phyloP scores from a whole-genome alignment of 345 rosid genomes.

The Acer campestre region DNA sequence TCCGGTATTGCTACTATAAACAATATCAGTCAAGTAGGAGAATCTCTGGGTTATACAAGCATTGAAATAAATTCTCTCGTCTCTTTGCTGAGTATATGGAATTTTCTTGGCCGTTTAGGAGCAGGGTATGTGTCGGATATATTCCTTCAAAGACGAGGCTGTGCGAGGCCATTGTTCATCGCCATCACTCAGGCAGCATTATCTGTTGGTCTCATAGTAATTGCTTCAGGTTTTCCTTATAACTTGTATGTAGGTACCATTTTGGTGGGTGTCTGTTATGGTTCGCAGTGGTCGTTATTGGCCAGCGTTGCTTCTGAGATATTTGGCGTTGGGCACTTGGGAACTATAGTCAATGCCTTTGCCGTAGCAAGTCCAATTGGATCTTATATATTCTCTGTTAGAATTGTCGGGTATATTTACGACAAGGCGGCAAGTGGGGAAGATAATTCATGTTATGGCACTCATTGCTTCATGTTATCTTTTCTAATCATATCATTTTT shows the following conservation, averaged over 20 bases:
- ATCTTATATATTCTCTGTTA: constrained; percentile 81
- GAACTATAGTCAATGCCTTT: constrained; percentile 86
- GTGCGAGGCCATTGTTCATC: constrained; percentile 77
- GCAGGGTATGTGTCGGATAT: constrained; percentile 79
- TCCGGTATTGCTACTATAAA: constrained; percentile 79
- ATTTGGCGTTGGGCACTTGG: constrained; percentile 80
- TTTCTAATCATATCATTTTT: constrained; percentile 76
- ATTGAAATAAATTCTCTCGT: constrained; percentile 68
- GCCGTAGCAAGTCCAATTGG: constrained; percentile 85
- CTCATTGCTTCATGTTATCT: constrained; percentile 73
- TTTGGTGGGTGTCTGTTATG: constrained; percentile 78
- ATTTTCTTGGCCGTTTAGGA: constrained; percentile 86
- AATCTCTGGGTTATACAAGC: constrained; percentile 69
- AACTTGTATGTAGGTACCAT: constrained; percentile 67
- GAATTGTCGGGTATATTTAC: constrained; percentile 72
- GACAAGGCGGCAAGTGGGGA: constrained; percentile 58
- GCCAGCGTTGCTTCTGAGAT: constrained; percentile 75
- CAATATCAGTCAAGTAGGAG: constrained; percentile 80
- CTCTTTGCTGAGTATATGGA: constrained; percentile 86
- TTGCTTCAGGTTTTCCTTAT: constrained; percentile 71
- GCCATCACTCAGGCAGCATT: constrained; percentile 62
- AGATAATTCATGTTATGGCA: constrained; percentile 56
- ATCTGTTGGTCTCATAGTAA: constrained; percentile 61
- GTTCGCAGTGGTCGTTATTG: constrained; percentile 88
- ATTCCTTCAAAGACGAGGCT: constrained; percentile 63